A percentile compares a stretch with the other conserved stretches of the same genome.
Evolutionary conservation across 176 grass and related monocot genomes (phyloP).

Genomic region (Themeda triandra): DNA sequence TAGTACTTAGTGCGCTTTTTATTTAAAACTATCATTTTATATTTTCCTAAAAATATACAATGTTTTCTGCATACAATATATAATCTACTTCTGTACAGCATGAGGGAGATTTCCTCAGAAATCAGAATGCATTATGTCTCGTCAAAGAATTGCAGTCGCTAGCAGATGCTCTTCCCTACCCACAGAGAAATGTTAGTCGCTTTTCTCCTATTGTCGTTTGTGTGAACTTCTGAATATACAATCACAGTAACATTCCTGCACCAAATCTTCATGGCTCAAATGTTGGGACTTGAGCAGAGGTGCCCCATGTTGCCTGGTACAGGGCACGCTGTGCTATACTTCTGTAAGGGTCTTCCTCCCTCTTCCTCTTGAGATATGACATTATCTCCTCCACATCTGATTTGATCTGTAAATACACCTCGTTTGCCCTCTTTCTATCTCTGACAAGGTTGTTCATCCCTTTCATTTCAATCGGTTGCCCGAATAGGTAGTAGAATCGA

Average conservation of each 20-base stretch:
- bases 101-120: slow-evolving; percentile 16
- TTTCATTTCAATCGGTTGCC: slow-evolving; percentile 66
- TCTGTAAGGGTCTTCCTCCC: slow-evolving; percentile 89
- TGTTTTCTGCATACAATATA: background rate
- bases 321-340: slow-evolving; percentile 53
- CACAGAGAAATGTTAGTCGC: background rate
- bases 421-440: slow-evolving; percentile 59
- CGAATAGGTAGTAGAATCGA: slow-evolving; percentile 85
- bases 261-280: slow-evolving; percentile 71
- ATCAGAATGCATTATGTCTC: background rate
- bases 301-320: slow-evolving; percentile 69
- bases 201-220: background rate
- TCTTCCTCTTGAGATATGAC: slow-evolving; percentile 80
- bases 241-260: slow-evolving; percentile 6
- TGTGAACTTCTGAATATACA: slow-evolving; percentile 5
- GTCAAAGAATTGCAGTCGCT: background rate
- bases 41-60: background rate
- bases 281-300: slow-evolving; percentile 60
- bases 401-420: slow-evolving; percentile 65
- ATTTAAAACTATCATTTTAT: background rate
- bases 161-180: background rate
- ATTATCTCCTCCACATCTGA: slow-evolving; percentile 68
- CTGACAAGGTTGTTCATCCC: slow-evolving; percentile 61
- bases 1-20: background rate
- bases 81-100: slow-evolving; percentile 8